These are phyloP conservation scores for Pulveroboletus sp. DNA, from an alignment of 768 basidiomycete genomes.

Conservation along the genomic window DNA sequence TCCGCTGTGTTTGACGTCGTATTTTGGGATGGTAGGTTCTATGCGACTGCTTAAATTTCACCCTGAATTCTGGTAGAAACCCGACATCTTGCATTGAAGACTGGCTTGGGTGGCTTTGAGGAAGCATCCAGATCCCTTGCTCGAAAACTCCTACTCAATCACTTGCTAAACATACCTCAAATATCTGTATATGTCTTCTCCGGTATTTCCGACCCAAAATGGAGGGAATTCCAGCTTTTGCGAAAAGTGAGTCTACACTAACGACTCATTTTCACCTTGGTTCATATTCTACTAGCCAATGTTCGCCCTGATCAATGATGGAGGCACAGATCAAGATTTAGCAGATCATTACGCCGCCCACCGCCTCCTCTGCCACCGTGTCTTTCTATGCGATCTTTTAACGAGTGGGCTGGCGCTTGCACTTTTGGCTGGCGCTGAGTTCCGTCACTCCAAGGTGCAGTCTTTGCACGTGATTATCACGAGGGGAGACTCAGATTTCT, in stretches of 20 bases:
- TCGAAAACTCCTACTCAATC: constrained; percentile 46
- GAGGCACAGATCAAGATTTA: constrained; percentile 28
- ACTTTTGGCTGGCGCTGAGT: constrained; percentile 50
- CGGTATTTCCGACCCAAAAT: constrained; percentile 41
- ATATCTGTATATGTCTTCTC: constrained; percentile 45
- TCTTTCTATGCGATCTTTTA: constrained; percentile 47
- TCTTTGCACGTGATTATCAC: not conserved
- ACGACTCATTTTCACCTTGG: not conserved
- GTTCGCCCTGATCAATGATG: constrained; percentile 60
- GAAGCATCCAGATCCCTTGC: constrained; percentile 49
- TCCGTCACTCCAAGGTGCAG: constrained; percentile 58
- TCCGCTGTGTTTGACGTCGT: constrained; percentile 56
- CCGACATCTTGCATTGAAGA: constrained; percentile 39
- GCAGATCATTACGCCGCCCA: constrained; percentile 13
- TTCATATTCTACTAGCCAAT: constrained; percentile 47
- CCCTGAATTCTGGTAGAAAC: constrained; percentile 32
- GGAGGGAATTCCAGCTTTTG: constrained; percentile 41
- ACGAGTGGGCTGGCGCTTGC: constrained; percentile 47
- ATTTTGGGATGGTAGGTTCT: constrained; percentile 50
- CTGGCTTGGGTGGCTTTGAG: constrained; percentile 32
- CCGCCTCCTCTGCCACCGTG: constrained; percentile 43
- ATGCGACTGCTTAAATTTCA: not conserved
- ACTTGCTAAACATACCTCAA: constrained; percentile 37
- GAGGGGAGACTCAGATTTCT: not conserved
- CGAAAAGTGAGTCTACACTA: constrained; percentile 35